A percentile compares a stretch with the other conserved stretches of the same genome.
Evolutionary conservation across 2,329 filamentous ascomycete species (phyloP).

Genomic region (Aspergillus aculeatinus): DNA sequence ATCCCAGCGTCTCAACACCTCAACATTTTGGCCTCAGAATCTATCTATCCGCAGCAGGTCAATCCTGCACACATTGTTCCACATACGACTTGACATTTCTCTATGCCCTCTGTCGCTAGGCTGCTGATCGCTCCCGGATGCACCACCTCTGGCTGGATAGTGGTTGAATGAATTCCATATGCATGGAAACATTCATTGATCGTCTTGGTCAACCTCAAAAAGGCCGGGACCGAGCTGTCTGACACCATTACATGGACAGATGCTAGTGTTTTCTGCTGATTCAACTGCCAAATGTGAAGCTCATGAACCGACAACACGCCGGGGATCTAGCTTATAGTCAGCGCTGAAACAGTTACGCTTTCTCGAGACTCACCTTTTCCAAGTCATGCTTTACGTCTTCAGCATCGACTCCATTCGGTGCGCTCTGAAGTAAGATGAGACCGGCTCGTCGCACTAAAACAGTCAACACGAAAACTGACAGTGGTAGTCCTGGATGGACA

Average conservation of each 20-base stretch:
- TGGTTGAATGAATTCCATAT: conserved; percentile 70
- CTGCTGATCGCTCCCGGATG: conserved; percentile 9
- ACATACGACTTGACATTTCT: conserved; percentile 55
- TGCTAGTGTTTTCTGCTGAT: conserved; percentile 68
- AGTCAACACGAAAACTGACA: not conserved
- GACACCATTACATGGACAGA: conserved; percentile 67
- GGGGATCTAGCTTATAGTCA: conserved; percentile 52
- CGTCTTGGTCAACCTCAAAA: conserved; percentile 60
- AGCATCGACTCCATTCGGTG: conserved; percentile 59
- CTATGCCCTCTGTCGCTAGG: conserved; percentile 20
- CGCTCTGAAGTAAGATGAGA: conserved; percentile 66
- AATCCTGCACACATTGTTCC: conserved; percentile 52
- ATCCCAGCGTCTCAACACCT: not conserved
- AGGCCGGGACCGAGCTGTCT: conserved; percentile 56
- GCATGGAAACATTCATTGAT: conserved; percentile 69
- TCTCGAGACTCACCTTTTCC: conserved; percentile 53
- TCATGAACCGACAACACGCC: conserved; percentile 69
- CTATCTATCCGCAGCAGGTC: conserved; percentile 50
- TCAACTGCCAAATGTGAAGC: conserved; percentile 71
- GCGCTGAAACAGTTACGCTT: not conserved
- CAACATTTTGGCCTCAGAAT: not conserved
- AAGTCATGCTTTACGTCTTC: conserved; percentile 68
- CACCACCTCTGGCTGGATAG: conserved; percentile 65
- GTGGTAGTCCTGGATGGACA: not conserved
- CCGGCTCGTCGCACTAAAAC: conserved; percentile 44